Percentiles rank a stretch among this genome's conserved stretches.
Conservation (phyloP, 1,284 basidiomycete species). For the Ceratobasidium sp. region DNA sequence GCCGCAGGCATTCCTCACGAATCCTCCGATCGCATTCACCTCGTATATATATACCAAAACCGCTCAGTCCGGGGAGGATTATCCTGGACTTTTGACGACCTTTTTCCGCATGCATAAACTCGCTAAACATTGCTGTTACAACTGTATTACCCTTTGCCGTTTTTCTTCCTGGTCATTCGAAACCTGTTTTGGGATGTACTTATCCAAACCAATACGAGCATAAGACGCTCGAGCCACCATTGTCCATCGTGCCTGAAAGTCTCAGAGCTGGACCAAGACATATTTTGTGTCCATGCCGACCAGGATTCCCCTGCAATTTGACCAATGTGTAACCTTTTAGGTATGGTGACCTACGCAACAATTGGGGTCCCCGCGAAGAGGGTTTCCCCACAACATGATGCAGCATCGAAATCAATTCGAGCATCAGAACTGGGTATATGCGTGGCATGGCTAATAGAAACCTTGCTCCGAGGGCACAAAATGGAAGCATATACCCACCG, state of each 20-base stretch:
- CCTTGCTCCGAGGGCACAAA: not conserved
- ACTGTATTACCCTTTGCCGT: slow-evolving; percentile 24
- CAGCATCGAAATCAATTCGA: not conserved
- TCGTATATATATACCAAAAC: slow-evolving; percentile 42
- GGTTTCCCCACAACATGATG: slow-evolving; percentile 10
- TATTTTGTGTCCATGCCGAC: not conserved
- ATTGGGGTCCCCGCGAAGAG: slow-evolving; percentile 6
- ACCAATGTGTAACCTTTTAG: slow-evolving; percentile 3
- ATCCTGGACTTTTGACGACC: slow-evolving; percentile 23
- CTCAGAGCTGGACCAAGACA: not conserved
- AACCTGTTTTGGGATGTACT: slow-evolving; percentile 41
- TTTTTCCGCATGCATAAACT: slow-evolving; percentile 38
- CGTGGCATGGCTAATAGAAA: not conserved
- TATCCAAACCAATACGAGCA: slow-evolving; percentile 20
- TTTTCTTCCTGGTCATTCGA: slow-evolving; percentile 4
- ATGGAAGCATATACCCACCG: not conserved
- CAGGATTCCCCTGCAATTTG: not conserved
- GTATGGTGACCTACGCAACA: slow-evolving; percentile 11
- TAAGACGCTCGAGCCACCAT: not conserved
- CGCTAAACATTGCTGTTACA: slow-evolving; percentile 26
- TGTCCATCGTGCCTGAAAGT: not conserved
- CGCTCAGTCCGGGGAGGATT: slow-evolving; percentile 12
- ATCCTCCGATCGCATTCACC: slow-evolving; percentile 21
- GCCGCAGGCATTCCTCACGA: slow-evolving; percentile 5
- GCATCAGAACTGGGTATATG: slow-evolving; percentile 14